A percentile compares a stretch with the other conserved stretches of the same genome.
Evolutionary conservation across 176 grass and related monocot genomes (phyloP).

Genomic region (Oryza punctata): DNA sequence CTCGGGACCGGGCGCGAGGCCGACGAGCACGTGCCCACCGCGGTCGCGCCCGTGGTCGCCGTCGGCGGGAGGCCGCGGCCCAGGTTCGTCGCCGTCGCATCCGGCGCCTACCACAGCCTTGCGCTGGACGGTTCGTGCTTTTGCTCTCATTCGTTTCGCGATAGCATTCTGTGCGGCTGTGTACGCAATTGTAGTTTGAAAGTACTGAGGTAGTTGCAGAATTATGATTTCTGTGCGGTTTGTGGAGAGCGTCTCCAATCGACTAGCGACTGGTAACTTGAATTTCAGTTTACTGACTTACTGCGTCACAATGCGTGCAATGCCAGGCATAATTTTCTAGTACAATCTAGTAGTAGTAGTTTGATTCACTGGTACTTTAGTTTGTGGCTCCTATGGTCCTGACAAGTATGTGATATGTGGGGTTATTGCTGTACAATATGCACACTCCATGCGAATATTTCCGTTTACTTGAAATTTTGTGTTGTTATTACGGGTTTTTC

Average conservation of each 20-base stretch:
- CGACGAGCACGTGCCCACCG: conserved; percentile 67
- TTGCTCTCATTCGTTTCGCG: background rate
- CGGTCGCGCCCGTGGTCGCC: conserved; percentile 40
- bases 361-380: background rate
- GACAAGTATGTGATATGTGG: background rate
- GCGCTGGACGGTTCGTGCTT: conserved; percentile 67
- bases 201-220: background rate
- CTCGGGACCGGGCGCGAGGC: conserved; percentile 72
- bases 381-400: background rate
- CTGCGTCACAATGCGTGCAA: background rate
- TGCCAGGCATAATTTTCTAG: background rate
- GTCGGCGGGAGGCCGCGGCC: conserved; percentile 13
- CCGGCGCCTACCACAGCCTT: conserved; percentile 90
- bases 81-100: conserved; percentile 65
- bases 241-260: background rate
- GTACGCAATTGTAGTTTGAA: background rate
- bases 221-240: background rate
- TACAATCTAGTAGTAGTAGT: background rate
- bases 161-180: background rate
- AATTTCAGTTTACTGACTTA: background rate
- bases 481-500: background rate
- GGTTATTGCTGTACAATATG: background rate
- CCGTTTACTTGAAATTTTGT: background rate
- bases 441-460: background rate
- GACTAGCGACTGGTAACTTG: background rate